Percentiles rank a stretch among this genome's conserved stretches.
These are phyloP conservation scores for Sporothrix luriei DNA, from an alignment of 2,329 filamentous ascomycete genomes.

Conservation along the genomic window DNA sequence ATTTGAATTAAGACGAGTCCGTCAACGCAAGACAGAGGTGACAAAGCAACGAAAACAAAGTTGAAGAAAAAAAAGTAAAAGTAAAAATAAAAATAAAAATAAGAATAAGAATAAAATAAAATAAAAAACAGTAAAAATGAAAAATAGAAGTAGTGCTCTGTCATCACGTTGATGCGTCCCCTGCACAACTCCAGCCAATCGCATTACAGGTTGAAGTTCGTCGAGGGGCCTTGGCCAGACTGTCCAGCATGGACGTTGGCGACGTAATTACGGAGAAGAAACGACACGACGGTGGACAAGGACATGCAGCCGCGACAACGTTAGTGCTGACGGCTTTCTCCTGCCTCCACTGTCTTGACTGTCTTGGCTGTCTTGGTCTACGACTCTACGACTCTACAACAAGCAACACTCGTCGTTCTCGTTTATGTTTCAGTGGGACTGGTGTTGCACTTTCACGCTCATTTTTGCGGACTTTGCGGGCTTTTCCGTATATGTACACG, in stretches of 20 bases:
- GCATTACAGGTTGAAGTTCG: too few species aligned
- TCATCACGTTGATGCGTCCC: background rate
- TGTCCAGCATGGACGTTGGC: too few species aligned
- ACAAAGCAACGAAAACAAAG: too few species aligned
- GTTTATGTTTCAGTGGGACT: background rate
- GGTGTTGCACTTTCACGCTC: background rate
- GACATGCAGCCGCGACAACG: too few species aligned
- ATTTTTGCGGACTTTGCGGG: background rate
- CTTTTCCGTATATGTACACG: too few species aligned
- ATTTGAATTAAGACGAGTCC: too few species aligned
- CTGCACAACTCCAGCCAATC: slow-evolving; percentile 19
- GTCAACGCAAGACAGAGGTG: too few species aligned
- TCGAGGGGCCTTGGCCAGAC: background rate
- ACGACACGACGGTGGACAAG: background rate
- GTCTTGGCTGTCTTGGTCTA: too few species aligned
- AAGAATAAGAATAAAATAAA: background rate
- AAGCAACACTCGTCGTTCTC: background rate
- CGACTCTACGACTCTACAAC: too few species aligned
- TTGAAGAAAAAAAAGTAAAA: background rate
- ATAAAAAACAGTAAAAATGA: background rate
- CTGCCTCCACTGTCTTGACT: too few species aligned
- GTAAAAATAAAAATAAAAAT: too few species aligned
- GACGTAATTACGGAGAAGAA: background rate
- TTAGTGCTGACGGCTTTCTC: slow-evolving; percentile 26
- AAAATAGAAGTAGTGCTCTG: background rate